Evolutionary conservation across 768 basidiomycete species (phyloP), one percentile per base, ranked within the genome.

Genomic region (Boletus tomentosulus): DNA sequence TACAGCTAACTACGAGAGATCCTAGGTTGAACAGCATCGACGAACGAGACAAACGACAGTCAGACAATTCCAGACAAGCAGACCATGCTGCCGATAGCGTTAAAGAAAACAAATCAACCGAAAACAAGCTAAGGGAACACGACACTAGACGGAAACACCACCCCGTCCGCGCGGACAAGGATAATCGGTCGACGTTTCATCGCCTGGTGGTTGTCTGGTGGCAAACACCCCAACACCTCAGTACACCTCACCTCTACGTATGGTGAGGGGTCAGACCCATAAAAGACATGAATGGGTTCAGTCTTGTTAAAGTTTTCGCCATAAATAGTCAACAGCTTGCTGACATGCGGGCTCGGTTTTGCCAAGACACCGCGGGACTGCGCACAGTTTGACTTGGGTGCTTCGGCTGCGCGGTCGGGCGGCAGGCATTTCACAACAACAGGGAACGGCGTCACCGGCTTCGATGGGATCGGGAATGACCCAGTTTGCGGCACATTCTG

Each of bases 371-470:
- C 85, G 30, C 87, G 82, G 50, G 85, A 81, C 49, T 79, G 76
- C 38, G 80, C 70, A 66, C 85, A 84, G 62, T 83, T 84, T 35
- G 82, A 74, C 71, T 92, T 92, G 12, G 89, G 89, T 13, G 78
- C 85, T 69, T 92, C 90, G 6, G 87, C 81, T 35, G 90, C 90
- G 53, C 90, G 87, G 66, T 93, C 90, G 37, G 90, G 90, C 33
- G 90, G 90, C 42, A 93, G 85, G 73, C 92, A 93, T 76, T 93
- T 93, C 62, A 92, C 89, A 53, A 93, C 87, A 53, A 78, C 83
- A 12, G 91, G 91, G 77, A 90, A 87, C 1, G 90, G 87, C 16
- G 92, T 92, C 56, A 93, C 82, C 10, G 88, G 87, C 64, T 89
- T 90, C 33, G 84, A 82, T 16, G 89, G 87, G 53, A 87, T 81